These are phyloP conservation scores for Phytophthora niederhauseri DNA, from an alignment of 352 stramenopile species.

Conservation along the genomic window DNA sequence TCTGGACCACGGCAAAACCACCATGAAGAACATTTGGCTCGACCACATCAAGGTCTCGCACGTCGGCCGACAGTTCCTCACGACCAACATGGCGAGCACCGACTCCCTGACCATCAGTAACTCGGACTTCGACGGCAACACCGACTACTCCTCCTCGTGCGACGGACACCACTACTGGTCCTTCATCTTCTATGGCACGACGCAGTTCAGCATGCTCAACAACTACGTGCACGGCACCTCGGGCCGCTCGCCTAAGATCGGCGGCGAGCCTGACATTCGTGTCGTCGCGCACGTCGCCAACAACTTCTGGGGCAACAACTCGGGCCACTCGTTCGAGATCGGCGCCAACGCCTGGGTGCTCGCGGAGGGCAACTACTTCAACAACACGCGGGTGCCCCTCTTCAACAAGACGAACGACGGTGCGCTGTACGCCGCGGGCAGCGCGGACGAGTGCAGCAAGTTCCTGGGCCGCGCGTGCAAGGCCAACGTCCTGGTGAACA, in stretches of 20 bases:
- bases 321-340: constrained; percentile 36
- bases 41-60: constrained; percentile 49
- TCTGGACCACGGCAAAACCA: constrained; percentile 17
- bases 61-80: constrained; percentile 47
- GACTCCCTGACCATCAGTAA: constrained; percentile 59
- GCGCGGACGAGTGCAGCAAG: constrained; percentile 22
- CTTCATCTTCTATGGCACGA: constrained; percentile 28
- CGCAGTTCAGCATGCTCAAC: constrained; percentile 28
- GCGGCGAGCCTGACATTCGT: constrained; percentile 15
- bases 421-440: constrained; percentile 17
- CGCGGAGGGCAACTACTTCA: constrained; percentile 49
- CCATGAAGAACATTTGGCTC: constrained; percentile 41
- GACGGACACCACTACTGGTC: constrained; percentile 52
- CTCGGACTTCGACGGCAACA: constrained; percentile 52
- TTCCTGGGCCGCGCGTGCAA: constrained; percentile 26
- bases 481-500: constrained; percentile 26
- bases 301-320: constrained; percentile 52
- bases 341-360: constrained; percentile 30
- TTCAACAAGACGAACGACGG: constrained; percentile 28
- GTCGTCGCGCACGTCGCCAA: constrained; percentile 41
- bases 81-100: constrained; percentile 35
- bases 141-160: constrained; percentile 39
- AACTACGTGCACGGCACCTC: constrained; percentile 46
- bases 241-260: constrained; percentile 33
- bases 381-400: constrained; percentile 31